Base-by-base conservation (phyloP, 139 green algal genomes). In the Closterium sp. region DNA sequence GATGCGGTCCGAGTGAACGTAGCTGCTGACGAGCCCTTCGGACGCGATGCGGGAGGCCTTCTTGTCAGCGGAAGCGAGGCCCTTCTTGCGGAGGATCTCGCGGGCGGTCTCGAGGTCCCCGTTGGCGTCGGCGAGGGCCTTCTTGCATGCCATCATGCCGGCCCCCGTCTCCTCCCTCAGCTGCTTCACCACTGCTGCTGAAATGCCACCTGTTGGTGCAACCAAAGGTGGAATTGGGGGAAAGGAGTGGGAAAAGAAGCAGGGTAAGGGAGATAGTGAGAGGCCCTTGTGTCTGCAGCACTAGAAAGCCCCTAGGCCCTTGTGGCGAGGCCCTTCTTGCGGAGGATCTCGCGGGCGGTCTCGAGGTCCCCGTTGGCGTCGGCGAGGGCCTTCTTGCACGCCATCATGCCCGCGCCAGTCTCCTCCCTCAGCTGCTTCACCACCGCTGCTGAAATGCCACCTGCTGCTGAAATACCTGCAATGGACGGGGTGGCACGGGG, bases 381-480 rank as follows among this genome's bases (percentile, higher is more conserved):
- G 2, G 92, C 94, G 87, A 99, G 96, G 29, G 98, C 98, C 95
- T 99, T 99, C 96, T 99, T 99, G 98, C 98, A 99, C 94, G 99
- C 98, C 98, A 99, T 99, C 98, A 99, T 99, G 95, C 98, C 98
- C 0, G 98, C 97, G 31, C 98, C 98, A 2, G 96, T 97, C 94
- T 96, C 96, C 31, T 98, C 95, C 91, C 98, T 97, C 91, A 99
- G 97, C 79, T 95, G 91, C 95, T 99, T 98, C 31, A 99, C 98
- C 13, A 94, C 89, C 38, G 96, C 92, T 31, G 85, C 97, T n/a
- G 96, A 97, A 86, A 99, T 50, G 38, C 38, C 88, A n/a, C n/a
- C n/a, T 42, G 96, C 92, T 34, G 86, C 97, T 24, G 96, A 97
- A 73, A 98, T 96, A 10, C 42, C 89, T 27, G 73, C 89, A 17